phyloP scores from a whole-genome alignment of 1,139 yeast genomes.

The Taphrina deformans region DNA sequence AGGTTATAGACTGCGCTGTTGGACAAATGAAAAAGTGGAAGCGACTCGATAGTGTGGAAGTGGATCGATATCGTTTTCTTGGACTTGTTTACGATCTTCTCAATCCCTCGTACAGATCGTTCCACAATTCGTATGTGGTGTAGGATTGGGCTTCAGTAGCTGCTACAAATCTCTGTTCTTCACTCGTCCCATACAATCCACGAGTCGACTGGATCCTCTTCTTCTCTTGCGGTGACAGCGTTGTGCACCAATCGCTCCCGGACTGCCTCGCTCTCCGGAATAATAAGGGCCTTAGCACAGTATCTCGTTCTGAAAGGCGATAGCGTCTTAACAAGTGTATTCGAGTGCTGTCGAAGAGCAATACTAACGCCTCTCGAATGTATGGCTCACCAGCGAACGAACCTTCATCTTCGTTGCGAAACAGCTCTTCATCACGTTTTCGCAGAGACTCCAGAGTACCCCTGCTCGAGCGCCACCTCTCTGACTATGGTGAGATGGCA shows the following conservation, averaged over 20 bases:
- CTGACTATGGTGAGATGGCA: conserved; percentile 35
- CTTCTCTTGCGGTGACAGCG: no score
- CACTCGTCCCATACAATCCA: background rate
- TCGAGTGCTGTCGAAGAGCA: no score
- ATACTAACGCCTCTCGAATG: background rate
- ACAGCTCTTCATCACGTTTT: background rate
- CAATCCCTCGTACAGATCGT: background rate
- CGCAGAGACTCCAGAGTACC: conserved; percentile 33
- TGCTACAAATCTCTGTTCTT: no score
- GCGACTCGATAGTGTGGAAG: background rate
- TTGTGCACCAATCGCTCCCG: no score
- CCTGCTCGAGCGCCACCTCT: conserved; percentile 26
- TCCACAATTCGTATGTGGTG: background rate
- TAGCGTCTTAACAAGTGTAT: no score
- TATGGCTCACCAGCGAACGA: conserved; percentile 7
- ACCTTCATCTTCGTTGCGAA: background rate
- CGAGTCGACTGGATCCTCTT: no score
- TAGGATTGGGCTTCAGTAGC: background rate
- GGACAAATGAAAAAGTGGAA: background rate
- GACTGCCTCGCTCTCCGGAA: no score
- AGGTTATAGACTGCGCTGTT: background rate
- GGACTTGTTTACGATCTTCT: no score
- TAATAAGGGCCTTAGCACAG: no score
- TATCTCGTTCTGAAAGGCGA: no score
- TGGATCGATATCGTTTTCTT: background rate